Evolutionary conservation across 371 early-diverging fungal species (phyloP).

Genomic region (Rhizopus sp.): DNA sequence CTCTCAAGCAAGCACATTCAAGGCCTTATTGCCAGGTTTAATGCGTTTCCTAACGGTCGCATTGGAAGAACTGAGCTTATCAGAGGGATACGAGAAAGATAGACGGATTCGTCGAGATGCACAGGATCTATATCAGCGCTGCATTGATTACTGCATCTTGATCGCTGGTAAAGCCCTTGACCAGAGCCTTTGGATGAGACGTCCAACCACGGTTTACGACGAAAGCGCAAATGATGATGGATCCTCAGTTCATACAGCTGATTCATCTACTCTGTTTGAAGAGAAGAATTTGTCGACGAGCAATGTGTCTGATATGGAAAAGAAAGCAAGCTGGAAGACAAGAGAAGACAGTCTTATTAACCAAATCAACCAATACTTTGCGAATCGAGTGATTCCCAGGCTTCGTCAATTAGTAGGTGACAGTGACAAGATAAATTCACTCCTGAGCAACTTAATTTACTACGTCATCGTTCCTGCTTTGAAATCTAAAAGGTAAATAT

Average conservation of each 20-base stretch:
- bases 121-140: constrained; percentile 69
- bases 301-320: constrained; percentile 52
- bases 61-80: constrained; percentile 54
- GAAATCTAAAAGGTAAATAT: constrained; percentile 54
- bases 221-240: constrained; percentile 27
- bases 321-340: constrained; percentile 47
- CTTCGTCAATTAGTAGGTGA: constrained; percentile 69
- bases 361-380: constrained; percentile 53
- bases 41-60: constrained; percentile 61
- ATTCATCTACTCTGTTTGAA: constrained; percentile 3
- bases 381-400: constrained; percentile 65
- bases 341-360: constrained; percentile 54
- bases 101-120: constrained; percentile 67
- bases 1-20: constrained; percentile 63
- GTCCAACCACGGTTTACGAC: constrained; percentile 46
- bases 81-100: constrained; percentile 57
- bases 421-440: constrained; percentile 67
- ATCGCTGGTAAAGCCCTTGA: constrained; percentile 80
- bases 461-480: constrained; percentile 77
- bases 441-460: constrained; percentile 75
- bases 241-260: constrained; percentile 19
- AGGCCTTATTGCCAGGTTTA: constrained; percentile 57
- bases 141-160: constrained; percentile 76
- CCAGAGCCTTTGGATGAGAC: constrained; percentile 72
- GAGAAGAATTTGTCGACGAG: constrained; percentile 34